Percentiles rank a stretch among this genome's conserved stretches.
phyloP scores from a whole-genome alignment of 2,329 filamentous ascomycete genomes.

The Talaromyces marneffei region DNA sequence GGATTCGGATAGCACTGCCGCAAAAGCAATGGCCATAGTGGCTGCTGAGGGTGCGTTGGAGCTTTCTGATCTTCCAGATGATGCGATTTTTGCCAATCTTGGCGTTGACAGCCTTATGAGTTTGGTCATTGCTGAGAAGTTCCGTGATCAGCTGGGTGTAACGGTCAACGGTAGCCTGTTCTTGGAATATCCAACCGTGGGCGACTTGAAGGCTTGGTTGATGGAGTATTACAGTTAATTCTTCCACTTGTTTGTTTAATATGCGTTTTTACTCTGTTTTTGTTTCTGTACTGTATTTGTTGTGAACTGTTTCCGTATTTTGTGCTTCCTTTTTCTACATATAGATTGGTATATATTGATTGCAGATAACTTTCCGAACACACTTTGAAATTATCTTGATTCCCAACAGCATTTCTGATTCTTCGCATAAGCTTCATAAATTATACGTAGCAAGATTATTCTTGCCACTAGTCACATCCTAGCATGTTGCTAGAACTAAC shows the following conservation, averaged over 20 bases:
- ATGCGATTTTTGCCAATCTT: constrained; percentile 16
- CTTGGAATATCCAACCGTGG: not conserved
- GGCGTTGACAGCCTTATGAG: constrained; percentile 31
- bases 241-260: too few species aligned
- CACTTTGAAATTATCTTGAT: not conserved
- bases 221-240: constrained; percentile 3
- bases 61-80: not conserved
- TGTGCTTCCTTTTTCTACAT: not conserved
- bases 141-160: constrained; percentile 23
- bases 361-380: not conserved
- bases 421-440: not conserved
- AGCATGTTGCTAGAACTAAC: not conserved
- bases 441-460: too few species aligned
- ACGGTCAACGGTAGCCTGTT: constrained; percentile 16
- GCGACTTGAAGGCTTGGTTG: not conserved
- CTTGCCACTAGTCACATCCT: not conserved
- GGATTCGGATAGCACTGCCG: too few species aligned
- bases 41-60: not conserved
- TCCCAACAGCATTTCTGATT: not conserved
- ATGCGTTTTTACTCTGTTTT: not conserved
- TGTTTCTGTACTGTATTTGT: not conserved
- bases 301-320: not conserved
- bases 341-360: not conserved
- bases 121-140: constrained; percentile 26
- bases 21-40: too few species aligned